A percentile compares a stretch with the other conserved stretches of the same genome.
Evolutionary conservation across 1,139 yeast species (phyloP).

Genomic region (Yamadazyma diddensiae): DNA sequence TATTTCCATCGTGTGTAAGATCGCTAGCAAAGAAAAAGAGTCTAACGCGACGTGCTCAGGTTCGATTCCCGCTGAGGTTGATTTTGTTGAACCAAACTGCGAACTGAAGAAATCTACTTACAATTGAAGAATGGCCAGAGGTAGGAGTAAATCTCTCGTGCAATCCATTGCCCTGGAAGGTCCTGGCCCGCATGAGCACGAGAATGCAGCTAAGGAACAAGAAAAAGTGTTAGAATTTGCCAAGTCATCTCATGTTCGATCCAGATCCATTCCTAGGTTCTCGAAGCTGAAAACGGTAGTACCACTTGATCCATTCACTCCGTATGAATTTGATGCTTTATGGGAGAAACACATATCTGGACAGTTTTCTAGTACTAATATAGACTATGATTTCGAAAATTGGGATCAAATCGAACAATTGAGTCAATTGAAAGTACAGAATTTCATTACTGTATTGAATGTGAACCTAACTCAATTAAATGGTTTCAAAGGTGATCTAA

Average conservation of each 20-base stretch:
- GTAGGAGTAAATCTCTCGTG: constrained; percentile 53
- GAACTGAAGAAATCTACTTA: no score
- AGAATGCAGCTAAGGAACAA: constrained; percentile 4
- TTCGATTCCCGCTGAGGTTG: no score
- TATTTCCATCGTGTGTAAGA: constrained; percentile 5
- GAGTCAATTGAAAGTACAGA: constrained; percentile 20
- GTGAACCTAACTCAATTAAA: constrained; percentile 32
- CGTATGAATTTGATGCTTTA: constrained; percentile 28
- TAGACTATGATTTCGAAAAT: constrained; percentile 5
- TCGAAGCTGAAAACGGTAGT: constrained; percentile 2
- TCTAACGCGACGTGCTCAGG: no score
- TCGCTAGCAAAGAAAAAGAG: no score
- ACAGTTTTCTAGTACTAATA: constrained; percentile 15
- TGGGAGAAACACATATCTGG: constrained; percentile 32
- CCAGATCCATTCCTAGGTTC: constrained; percentile 18
- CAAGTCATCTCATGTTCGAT: constrained; percentile 13
- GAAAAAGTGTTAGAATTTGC: not conserved
- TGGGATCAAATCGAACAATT: constrained; percentile 4
- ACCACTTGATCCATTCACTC: constrained; percentile 34
- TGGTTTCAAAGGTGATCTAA: constrained; percentile 4
- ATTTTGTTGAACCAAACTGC: no score
- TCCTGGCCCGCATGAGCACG: constrained; percentile 23
- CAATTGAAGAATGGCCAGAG: constrained; percentile 26
- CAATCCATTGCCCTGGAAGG: constrained; percentile 40
- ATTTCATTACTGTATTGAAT: constrained; percentile 41